Conservation (phyloP, 208 protist species). For the Crithidia fasciculata region DNA sequence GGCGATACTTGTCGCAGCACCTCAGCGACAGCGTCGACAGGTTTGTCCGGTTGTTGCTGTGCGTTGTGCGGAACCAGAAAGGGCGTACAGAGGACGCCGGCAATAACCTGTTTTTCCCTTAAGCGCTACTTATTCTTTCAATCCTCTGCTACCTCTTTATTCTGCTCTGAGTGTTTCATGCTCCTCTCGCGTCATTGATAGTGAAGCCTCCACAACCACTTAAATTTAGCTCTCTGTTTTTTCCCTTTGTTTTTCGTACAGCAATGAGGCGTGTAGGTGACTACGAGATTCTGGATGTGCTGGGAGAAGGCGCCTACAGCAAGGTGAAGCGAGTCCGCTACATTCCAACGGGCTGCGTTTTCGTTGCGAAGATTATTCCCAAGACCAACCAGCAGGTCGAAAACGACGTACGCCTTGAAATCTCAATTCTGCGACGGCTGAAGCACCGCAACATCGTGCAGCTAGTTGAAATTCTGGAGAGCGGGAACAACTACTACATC, state of each 20-base stretch:
- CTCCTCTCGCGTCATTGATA: too few relatives aligned
- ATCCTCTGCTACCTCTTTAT: too few relatives aligned
- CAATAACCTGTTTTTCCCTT: too few relatives aligned
- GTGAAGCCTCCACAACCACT: too few relatives aligned
- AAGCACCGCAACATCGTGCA: slow-evolving; percentile 86
- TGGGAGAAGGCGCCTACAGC: slow-evolving; percentile 80
- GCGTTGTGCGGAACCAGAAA: too few relatives aligned
- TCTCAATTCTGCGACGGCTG: slow-evolving; percentile 80
- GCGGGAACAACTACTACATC: slow-evolving; percentile 88
- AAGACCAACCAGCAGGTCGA: slow-evolving; percentile 75
- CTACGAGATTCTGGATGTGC: slow-evolving; percentile 82
- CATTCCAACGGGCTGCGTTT: slow-evolving; percentile 64
- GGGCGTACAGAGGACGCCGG: too few relatives aligned
- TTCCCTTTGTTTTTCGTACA: not conserved
- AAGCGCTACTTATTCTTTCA: too few relatives aligned
- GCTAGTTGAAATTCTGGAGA: slow-evolving; percentile 85
- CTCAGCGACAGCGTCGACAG: too few relatives aligned
- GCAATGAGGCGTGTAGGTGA: slow-evolving; percentile 80
- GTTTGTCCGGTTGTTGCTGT: too few relatives aligned
- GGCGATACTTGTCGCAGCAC: too few relatives aligned
- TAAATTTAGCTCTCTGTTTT: too few relatives aligned
- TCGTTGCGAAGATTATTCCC: slow-evolving; percentile 86
- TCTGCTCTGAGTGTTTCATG: too few relatives aligned
- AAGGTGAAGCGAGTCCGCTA: slow-evolving; percentile 84
- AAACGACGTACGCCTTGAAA: slow-evolving; percentile 79